A percentile compares a stretch with the other conserved stretches of the same genome.
These are phyloP conservation scores for Yamadazyma phyllophila DNA, from an alignment of 805 yeast species.

Conservation along the genomic window DNA sequence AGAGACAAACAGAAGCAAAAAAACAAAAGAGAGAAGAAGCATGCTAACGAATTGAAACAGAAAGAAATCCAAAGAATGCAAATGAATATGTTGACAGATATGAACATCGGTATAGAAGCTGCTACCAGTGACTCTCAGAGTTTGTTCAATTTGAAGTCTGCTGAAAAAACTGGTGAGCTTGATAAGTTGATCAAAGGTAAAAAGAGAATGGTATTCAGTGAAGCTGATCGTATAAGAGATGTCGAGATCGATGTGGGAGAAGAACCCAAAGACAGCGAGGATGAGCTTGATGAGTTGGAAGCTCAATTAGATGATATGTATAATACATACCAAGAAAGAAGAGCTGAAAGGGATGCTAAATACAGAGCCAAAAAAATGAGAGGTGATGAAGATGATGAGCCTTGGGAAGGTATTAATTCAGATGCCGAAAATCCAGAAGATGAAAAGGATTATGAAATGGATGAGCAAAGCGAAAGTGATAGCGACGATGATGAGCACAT, in stretches of 20 bases:
- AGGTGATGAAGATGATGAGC: constrained; percentile 73
- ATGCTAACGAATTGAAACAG: constrained; percentile 77
- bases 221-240: constrained; percentile 53
- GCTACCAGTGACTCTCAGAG: constrained; percentile 76
- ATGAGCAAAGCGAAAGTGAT: constrained; percentile 42
- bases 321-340: constrained; percentile 60
- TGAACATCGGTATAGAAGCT: constrained; percentile 91
- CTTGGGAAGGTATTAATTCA: constrained; percentile 69
- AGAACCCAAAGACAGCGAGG: constrained; percentile 26
- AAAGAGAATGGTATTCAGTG: constrained; percentile 57
- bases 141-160: constrained; percentile 77
- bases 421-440: constrained; percentile 44
- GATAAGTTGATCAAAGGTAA: constrained; percentile 75
- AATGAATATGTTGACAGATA: constrained; percentile 92
- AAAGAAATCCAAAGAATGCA: constrained; percentile 89
- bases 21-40: constrained; percentile 77
- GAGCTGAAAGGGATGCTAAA: constrained; percentile 67
- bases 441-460: constrained; percentile 38
- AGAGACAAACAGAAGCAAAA: constrained; percentile 68
- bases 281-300: constrained; percentile 66
- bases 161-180: constrained; percentile 82
- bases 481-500: constrained; percentile 75
- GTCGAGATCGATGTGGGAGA: constrained; percentile 51
- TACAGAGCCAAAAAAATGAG: constrained; percentile 67
- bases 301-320: constrained; percentile 84